Evolutionary conservation across 1,284 basidiomycete genomes (phyloP).

Genomic region (Cryptococcus amylolentus): DNA sequence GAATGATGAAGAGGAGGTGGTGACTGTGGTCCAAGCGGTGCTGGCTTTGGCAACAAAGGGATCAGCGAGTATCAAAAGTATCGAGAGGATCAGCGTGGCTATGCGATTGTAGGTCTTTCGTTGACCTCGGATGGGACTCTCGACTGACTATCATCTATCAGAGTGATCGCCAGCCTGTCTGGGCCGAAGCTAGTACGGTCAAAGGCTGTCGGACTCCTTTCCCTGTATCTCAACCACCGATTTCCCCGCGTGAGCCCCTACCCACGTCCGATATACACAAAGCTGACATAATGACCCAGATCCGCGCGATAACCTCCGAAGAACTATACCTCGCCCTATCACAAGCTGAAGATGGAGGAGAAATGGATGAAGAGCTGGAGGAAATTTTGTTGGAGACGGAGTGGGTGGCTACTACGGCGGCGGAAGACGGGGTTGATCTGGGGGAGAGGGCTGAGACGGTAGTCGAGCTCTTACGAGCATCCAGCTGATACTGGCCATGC

Average conservation of each 20-base stretch:
- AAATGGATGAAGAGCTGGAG: conserved; percentile 68
- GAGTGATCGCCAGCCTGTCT: conserved; percentile 55
- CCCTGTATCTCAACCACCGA: conserved; percentile 65
- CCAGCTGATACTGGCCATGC: too few species aligned
- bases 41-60: conserved; percentile 17
- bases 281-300: conserved; percentile 50
- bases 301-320: conserved; percentile 74
- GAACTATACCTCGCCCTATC: conserved; percentile 69
- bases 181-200: conserved; percentile 42
- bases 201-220: conserved; percentile 55
- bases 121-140: neutral
- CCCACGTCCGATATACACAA: neutral
- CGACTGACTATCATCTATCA: conserved; percentile 27
- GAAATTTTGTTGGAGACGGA: conserved; percentile 73
- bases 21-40: conserved; percentile 20
- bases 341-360: conserved; percentile 60
- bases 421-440: neutral
- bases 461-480: conserved; percentile 10
- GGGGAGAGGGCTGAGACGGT: conserved; percentile 12
- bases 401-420: conserved; percentile 55
- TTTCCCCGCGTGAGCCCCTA: conserved; percentile 53
- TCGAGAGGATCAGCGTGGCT: conserved; percentile 68
- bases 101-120: conserved; percentile 67
- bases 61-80: conserved; percentile 61
- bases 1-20: conserved; percentile 56